Evolutionary conservation across 192 early-diverging fungal genomes (phyloP).

Genomic region (Phycomyces nitens): DNA sequence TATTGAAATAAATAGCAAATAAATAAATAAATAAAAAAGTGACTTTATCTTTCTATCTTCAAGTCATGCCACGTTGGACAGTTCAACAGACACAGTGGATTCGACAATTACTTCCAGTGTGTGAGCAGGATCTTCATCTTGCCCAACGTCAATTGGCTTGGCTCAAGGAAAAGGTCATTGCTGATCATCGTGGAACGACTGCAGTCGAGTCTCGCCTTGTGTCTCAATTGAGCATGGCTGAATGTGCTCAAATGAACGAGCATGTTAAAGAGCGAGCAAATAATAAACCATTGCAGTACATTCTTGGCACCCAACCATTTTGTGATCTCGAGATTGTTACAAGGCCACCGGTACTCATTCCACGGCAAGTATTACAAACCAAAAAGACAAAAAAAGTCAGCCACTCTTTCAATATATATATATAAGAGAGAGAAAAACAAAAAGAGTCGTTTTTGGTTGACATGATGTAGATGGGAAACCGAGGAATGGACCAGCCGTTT

Average conservation of each 20-base stretch:
- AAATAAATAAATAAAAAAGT: no score
- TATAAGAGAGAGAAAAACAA: not conserved
- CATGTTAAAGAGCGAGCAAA: slow-evolving; percentile 56
- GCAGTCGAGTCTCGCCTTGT: no score
- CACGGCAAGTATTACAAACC: slow-evolving; percentile 46
- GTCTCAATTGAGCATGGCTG: no score
- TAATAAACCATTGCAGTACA: slow-evolving; percentile 90
- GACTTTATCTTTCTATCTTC: not conserved
- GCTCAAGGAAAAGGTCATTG: slow-evolving; percentile 25
- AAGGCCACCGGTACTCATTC: slow-evolving; percentile 79
- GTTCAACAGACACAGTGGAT: slow-evolving; percentile 6
- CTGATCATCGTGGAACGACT: not conserved
- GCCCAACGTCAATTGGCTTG: slow-evolving; percentile 28
- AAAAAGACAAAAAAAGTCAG: not conserved
- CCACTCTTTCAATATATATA: slow-evolving; percentile 3
- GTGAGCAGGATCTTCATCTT: slow-evolving; percentile 4
- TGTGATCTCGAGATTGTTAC: slow-evolving; percentile 68
- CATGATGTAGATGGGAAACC: slow-evolving; percentile 76
- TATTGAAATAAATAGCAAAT: no score
- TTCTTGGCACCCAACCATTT: slow-evolving; percentile 84
- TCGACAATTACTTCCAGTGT: slow-evolving; percentile 14
- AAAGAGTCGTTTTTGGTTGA: not conserved
- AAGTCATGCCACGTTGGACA: not conserved
- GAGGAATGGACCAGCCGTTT: slow-evolving; percentile 85
- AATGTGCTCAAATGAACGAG: slow-evolving; percentile 21